A percentile compares a stretch with the other conserved stretches of the same genome.
Conservation (phyloP, 768 basidiomycete genomes). For the Boletus rubropictus region DNA sequence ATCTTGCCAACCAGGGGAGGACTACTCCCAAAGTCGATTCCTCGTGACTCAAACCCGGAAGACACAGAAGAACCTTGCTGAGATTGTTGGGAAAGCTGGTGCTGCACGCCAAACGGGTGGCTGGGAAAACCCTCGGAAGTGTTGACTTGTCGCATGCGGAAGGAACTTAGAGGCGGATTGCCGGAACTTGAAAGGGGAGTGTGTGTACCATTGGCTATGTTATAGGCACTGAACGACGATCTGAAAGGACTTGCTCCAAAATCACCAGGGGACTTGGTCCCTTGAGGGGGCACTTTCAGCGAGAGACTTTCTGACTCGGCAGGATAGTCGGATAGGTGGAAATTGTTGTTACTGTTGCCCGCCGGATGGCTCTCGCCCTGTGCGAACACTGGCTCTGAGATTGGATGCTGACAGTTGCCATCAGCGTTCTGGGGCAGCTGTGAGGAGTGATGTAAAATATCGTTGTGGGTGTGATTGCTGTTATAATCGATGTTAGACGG, state of each 20-base stretch:
- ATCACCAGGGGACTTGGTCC: conserved; percentile 29
- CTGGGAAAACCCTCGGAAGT: conserved; percentile 23
- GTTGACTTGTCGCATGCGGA: conserved; percentile 34
- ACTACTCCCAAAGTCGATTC: conserved; percentile 31
- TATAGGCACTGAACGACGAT: conserved; percentile 33
- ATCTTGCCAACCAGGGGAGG: conserved; percentile 23
- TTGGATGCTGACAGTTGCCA: conserved; percentile 31
- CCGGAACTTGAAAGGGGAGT: conserved; percentile 22
- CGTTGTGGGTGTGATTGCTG: conserved; percentile 33
- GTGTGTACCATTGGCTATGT: conserved; percentile 23
- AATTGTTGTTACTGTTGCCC: conserved; percentile 38
- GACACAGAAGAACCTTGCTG: conserved; percentile 26
- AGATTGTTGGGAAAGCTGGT: conserved; percentile 32
- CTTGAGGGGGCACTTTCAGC: conserved; percentile 29
- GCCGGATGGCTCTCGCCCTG: conserved; percentile 33
- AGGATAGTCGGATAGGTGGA: conserved; percentile 32
- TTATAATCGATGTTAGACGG: conserved; percentile 37
- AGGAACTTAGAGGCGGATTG: conserved; percentile 28
- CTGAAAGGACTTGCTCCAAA: conserved; percentile 33
- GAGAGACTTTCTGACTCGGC: conserved; percentile 31
- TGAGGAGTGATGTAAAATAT: conserved; percentile 25
- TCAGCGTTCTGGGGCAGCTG: conserved; percentile 24
- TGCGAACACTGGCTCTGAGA: conserved; percentile 27
- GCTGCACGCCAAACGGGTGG: conserved; percentile 30
- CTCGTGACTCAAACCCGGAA: conserved; percentile 24